phyloP scores from a whole-genome alignment of 2,329 filamentous ascomycete species.

The Macrophomina phaseolina region DNA sequence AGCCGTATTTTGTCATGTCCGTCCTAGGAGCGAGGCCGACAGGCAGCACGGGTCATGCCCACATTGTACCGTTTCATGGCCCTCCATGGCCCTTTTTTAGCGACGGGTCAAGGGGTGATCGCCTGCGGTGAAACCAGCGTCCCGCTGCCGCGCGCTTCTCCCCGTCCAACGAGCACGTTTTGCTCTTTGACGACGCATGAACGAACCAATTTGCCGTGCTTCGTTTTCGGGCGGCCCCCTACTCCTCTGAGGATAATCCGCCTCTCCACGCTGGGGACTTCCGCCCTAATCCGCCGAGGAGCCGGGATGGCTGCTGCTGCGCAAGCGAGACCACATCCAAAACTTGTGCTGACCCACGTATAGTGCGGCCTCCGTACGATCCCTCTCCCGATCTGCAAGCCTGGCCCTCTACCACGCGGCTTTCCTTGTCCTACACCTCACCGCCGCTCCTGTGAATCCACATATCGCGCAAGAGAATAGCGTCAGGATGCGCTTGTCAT shows the following conservation, averaged over 20 bases:
- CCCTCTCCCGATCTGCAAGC: conserved; percentile 1
- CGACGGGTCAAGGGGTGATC: not conserved
- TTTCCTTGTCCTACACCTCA: not conserved
- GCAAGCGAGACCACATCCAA: conserved; percentile 23
- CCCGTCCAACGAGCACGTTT: not conserved
- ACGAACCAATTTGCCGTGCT: not conserved
- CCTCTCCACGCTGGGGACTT: not conserved
- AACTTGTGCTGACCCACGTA: conserved; percentile 25
- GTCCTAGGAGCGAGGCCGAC: not conserved
- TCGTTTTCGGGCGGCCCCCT: conserved; percentile 8
- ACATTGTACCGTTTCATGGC: conserved; percentile 7
- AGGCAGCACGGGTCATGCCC: not conserved
- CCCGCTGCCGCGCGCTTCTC: conserved; percentile 22
- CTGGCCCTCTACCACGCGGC: not conserved
- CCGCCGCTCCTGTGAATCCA: no score
- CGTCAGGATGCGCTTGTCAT: not conserved
- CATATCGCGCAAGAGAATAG: no score
- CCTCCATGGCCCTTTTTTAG: conserved; percentile 7
- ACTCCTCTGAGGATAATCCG: not conserved
- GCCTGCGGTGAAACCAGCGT: conserved; percentile 2
- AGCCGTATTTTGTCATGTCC: no score
- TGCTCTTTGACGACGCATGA: conserved; percentile 1
- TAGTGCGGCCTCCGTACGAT: conserved; percentile 8
- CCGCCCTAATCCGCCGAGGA: conserved; percentile 18
- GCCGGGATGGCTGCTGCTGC: not conserved